These are phyloP conservation scores for Boletus subluridellus DNA, from an alignment of 1,284 basidiomycete genomes.

Conservation along the genomic window DNA sequence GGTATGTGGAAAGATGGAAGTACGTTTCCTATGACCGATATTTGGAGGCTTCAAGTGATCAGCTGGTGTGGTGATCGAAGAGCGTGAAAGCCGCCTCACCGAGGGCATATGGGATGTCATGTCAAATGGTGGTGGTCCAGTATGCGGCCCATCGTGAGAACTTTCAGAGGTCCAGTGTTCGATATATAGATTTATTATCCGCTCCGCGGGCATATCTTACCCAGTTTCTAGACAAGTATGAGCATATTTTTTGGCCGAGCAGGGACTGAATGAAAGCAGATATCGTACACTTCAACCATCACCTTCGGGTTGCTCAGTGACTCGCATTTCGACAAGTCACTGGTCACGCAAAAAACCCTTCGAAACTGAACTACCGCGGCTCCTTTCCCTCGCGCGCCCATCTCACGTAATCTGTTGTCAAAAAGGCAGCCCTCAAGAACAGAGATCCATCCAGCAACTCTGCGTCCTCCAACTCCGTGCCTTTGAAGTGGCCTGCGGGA, in stretches of 20 bases:
- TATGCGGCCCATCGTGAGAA: too few relatives aligned
- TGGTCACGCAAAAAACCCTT: constrained; percentile 18
- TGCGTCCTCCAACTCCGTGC: constrained; percentile 39
- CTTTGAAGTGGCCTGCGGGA: constrained; percentile 30
- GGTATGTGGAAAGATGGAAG: neutral
- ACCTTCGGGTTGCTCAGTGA: too few relatives aligned
- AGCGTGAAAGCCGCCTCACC: too few relatives aligned
- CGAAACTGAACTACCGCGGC: neutral
- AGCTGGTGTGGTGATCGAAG: neutral
- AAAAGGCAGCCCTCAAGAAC: constrained; percentile 29
- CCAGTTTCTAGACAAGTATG: too few relatives aligned
- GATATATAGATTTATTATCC: too few relatives aligned
- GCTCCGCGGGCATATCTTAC: too few relatives aligned
- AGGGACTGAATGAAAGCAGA: too few relatives aligned
- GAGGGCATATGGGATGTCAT: too few relatives aligned
- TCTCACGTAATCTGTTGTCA: constrained; percentile 30
- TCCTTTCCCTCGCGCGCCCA: neutral
- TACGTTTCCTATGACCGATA: neutral
- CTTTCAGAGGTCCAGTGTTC: too few relatives aligned
- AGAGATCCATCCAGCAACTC: constrained; percentile 34
- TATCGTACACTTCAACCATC: too few relatives aligned
- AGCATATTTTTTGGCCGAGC: too few relatives aligned
- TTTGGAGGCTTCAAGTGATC: neutral
- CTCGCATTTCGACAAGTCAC: neutral
- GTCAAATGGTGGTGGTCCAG: too few relatives aligned